A percentile compares a stretch with the other conserved stretches of the same genome.
Conservation (phyloP, 495 filamentous ascomycete species). For the Rhypophila decipiens region DNA sequence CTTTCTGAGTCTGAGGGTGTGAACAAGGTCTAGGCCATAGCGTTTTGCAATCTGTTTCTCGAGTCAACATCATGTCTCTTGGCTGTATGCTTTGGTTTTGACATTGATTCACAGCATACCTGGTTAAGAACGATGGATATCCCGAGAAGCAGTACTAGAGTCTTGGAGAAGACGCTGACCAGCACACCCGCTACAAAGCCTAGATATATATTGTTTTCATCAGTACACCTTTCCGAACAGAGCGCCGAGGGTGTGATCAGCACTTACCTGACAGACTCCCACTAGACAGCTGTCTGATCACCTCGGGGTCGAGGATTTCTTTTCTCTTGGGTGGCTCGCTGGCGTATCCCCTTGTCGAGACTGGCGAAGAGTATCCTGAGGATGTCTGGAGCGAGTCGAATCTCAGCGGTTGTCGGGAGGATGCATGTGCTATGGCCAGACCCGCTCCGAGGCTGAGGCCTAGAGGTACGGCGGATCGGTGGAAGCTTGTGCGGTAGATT, state of each 20-base stretch:
- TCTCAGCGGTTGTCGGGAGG: conserved; percentile 22
- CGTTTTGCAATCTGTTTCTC: conserved; percentile 55
- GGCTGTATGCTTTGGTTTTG: no score
- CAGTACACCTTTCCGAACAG: no score
- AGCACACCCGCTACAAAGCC: conserved; percentile 64
- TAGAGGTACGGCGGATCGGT: conserved; percentile 14
- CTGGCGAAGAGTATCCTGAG: background rate
- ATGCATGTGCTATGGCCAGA: conserved; percentile 11
- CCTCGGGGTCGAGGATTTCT: conserved; percentile 39
- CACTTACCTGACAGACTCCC: conserved; percentile 60
- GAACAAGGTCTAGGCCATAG: conserved; percentile 62
- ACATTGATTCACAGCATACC: no score
- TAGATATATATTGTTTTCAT: conserved; percentile 12
- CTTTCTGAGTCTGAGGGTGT: conserved; percentile 30
- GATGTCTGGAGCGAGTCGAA: conserved; percentile 26
- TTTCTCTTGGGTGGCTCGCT: conserved; percentile 12
- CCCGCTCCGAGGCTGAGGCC: conserved; percentile 20
- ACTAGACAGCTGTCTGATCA: conserved; percentile 60
- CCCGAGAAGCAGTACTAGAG: conserved; percentile 65
- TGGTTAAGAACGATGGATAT: conserved; percentile 64
- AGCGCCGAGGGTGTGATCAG: no score
- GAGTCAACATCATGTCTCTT: background rate
- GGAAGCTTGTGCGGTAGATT: conserved; percentile 11
- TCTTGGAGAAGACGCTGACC: conserved; percentile 68
- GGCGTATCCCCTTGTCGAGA: background rate